Evolutionary conservation across 257 asterid genomes (phyloP).

Genomic region (Fraxinus quadrangulata): DNA sequence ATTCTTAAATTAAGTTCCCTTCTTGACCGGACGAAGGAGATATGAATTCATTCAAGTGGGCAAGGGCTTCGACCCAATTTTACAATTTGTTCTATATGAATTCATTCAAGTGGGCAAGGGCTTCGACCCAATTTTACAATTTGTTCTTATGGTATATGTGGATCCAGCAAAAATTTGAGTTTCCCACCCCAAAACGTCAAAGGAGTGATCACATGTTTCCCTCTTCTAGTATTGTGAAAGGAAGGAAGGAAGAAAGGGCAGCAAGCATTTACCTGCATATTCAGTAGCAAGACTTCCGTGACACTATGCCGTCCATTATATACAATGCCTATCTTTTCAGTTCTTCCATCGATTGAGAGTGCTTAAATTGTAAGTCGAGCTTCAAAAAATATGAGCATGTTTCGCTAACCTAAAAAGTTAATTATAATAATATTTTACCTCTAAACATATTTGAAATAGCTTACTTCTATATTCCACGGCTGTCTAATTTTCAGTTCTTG

Average conservation of each 20-base stretch:
- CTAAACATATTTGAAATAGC: too few relatives aligned
- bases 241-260: background rate
- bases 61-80: too few relatives aligned
- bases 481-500: too few relatives aligned
- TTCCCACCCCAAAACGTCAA: background rate
- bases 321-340: background rate
- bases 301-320: background rate
- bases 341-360: background rate
- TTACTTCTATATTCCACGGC: too few relatives aligned
- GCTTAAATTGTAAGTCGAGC: background rate
- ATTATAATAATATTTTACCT: too few relatives aligned
- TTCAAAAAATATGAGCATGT: background rate
- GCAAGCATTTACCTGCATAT: constrained; percentile 1
- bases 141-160: background rate
- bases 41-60: too few relatives aligned
- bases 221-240: background rate
- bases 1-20: too few relatives aligned
- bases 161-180: background rate
- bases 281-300: background rate
- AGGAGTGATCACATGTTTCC: constrained; percentile 7
- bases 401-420: too few relatives aligned
- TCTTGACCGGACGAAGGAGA: too few relatives aligned
- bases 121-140: background rate
- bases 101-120: too few relatives aligned
- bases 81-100: too few relatives aligned